Evolutionary conservation across 192 early-diverging fungal genomes (phyloP).

Genomic region (Bifiguratus adelaidae): DNA sequence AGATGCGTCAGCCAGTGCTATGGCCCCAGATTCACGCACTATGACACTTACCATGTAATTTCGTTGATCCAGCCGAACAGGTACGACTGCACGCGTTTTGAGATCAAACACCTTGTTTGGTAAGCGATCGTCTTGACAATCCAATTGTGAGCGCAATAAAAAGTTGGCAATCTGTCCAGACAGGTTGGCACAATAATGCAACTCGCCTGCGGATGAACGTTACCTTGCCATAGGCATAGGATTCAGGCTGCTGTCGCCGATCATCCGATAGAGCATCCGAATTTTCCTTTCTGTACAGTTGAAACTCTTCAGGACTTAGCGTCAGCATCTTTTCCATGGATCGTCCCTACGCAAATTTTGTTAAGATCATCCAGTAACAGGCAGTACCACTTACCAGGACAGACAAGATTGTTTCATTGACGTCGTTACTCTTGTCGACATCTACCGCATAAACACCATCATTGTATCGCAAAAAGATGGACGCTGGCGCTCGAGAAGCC

Average conservation of each 20-base stretch:
- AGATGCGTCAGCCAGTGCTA: not conserved
- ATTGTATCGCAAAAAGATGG: constrained; percentile 57
- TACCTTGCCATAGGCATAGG: constrained; percentile 51
- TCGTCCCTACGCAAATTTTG: constrained; percentile 43
- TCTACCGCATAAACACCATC: constrained; percentile 76
- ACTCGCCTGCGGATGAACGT: constrained; percentile 2
- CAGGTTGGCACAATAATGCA: not conserved
- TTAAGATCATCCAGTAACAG: not conserved
- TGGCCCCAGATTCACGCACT: too few species aligned
- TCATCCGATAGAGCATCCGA: constrained; percentile 17
- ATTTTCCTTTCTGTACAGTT: constrained; percentile 51
- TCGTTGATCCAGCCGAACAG: constrained; percentile 68
- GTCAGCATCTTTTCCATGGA: constrained; percentile 85
- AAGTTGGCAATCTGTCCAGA: constrained; percentile 46
- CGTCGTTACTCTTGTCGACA: constrained; percentile 66
- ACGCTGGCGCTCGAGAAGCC: constrained; percentile 51
- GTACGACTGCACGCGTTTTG: constrained; percentile 78
- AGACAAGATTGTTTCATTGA: constrained; percentile 60
- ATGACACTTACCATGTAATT: constrained; percentile 49
- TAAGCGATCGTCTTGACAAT: constrained; percentile 67
- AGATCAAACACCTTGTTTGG: constrained; percentile 82
- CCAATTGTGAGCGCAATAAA: constrained; percentile 81
- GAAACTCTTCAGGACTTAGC: constrained; percentile 50
- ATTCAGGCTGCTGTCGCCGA: constrained; percentile 39
- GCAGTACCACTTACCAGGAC: constrained; percentile 34